Base-by-base conservation (phyloP, 2,329 filamentous ascomycete species). In the Lasiodiplodia citricola region DNA sequence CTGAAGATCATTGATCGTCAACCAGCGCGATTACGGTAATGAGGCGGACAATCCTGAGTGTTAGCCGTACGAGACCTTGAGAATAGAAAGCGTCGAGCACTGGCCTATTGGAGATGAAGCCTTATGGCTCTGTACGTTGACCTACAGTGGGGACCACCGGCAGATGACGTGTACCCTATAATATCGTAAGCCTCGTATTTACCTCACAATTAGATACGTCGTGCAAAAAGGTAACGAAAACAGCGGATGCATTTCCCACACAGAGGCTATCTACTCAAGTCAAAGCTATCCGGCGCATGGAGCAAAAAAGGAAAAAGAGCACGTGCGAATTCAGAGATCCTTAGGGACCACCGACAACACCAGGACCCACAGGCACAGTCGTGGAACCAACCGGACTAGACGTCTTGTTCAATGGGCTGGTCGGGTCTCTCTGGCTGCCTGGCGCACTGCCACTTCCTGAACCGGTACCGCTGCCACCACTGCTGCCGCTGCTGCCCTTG, bases 401-500 rank as follows among this genome's bases (percentile, higher is more conserved):
- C 37, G 58, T 65, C 60, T 58, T 69, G 44, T 47, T 50, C 44
- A 78, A 72, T 23, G 79, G 79, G 68, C 77, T 79, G 74, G 79
- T 73, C n/a, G 79, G 79, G 70, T 80, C 79, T 52, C 76, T 71
- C 67, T 79, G 78, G 66, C 78, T 80, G 14, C 47, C 68, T 18
- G 63, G 77, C 77, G 70, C 75, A 77, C 70, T 79, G 75, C 70
- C 78, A 47, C 57, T 80, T 74, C 77, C 75, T 74, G 82, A 75
- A 74, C 83, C 70, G 75, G 82, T 81, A 71, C 83, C 78, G 76
- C 76, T 76, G 11, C 69, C 71, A 25, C 74, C 72, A 37, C 79
- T 79, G 41, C 79, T 79, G 57, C 83, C 84, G 71, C 85, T 86
- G 74, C 84, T 86, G 62, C 80, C 83, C 63, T 79, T 79, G 63